A percentile compares a stretch with the other conserved stretches of the same genome.
Conservation (phyloP, 148 eudicot species). For the Rhododendron ovatum region DNA sequence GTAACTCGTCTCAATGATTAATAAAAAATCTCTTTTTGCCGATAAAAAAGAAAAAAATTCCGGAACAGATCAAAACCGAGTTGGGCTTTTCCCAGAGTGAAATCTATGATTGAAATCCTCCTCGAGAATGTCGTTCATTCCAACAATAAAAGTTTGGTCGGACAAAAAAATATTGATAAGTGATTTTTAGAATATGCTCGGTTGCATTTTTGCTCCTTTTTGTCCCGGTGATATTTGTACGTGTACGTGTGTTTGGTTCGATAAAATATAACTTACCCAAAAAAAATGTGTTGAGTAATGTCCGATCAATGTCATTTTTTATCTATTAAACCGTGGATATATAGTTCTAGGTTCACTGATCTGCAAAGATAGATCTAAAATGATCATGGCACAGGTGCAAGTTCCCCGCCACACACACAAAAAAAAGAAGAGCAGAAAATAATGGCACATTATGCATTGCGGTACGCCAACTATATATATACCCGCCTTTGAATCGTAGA, state of each 20-base stretch:
- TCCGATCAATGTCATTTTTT: neutral
- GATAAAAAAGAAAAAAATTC: neutral
- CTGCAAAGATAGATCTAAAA: neutral
- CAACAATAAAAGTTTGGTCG: no score
- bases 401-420: no score
- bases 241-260: no score
- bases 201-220: neutral
- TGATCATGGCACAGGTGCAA: no score
- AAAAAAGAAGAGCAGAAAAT: no score
- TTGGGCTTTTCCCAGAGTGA: neutral
- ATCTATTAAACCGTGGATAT: neutral
- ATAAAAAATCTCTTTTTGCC: no score
- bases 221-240: no score
- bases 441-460: neutral
- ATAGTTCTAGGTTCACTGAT: neutral
- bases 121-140: no score
- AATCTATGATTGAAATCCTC: neutral
- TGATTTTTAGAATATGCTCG: neutral
- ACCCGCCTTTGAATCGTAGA: neutral
- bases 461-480: neutral
- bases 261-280: neutral
- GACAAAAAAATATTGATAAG: neutral
- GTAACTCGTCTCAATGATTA: no score
- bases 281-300: neutral
- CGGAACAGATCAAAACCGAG: neutral